A percentile compares a stretch with the other conserved stretches of the same genome.
These are phyloP conservation scores for Ganoderma lucidum DNA, from an alignment of 1,284 basidiomycete genomes.

Conservation along the genomic window DNA sequence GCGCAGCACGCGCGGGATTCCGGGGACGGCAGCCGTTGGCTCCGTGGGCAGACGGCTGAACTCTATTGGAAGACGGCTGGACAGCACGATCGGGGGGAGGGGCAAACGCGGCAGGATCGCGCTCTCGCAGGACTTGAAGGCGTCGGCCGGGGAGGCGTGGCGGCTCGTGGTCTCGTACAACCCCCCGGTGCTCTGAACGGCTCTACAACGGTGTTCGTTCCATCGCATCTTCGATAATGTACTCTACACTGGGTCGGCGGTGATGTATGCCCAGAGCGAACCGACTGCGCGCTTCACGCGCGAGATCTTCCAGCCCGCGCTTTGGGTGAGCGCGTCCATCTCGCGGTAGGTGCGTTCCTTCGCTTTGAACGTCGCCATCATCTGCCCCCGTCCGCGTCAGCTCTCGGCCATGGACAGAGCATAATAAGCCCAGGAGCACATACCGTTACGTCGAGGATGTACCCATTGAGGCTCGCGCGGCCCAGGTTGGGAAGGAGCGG, in stretches of 20 bases:
- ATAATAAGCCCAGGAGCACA: background rate
- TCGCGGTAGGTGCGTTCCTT: constrained; percentile 74
- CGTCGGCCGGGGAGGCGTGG: constrained; percentile 18
- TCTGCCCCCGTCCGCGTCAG: constrained; percentile 48
- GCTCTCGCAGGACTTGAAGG: constrained; percentile 20
- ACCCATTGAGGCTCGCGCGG: constrained; percentile 26
- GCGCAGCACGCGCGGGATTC: background rate
- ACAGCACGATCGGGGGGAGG: background rate
- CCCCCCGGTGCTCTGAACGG: constrained; percentile 17
- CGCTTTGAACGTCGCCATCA: constrained; percentile 70
- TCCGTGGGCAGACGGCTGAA: background rate
- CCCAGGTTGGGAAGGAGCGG: constrained; percentile 33
- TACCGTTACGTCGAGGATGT: constrained; percentile 27
- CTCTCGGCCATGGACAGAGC: background rate
- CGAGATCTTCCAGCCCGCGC: constrained; percentile 69
- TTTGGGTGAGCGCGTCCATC: constrained; percentile 57
- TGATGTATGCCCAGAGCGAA: constrained; percentile 29
- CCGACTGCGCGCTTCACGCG: constrained; percentile 48
- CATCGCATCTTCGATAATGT: background rate
- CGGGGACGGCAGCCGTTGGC: background rate
- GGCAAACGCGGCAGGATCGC: background rate
- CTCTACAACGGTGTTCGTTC: background rate
- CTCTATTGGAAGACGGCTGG: background rate
- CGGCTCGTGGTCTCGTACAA: constrained; percentile 24
- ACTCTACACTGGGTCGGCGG: constrained; percentile 20